Percentiles rank a stretch among this genome's conserved stretches.
These are phyloP conservation scores for Phytophthora constricta DNA, from an alignment of 352 stramenopile species.

Conservation along the genomic window DNA sequence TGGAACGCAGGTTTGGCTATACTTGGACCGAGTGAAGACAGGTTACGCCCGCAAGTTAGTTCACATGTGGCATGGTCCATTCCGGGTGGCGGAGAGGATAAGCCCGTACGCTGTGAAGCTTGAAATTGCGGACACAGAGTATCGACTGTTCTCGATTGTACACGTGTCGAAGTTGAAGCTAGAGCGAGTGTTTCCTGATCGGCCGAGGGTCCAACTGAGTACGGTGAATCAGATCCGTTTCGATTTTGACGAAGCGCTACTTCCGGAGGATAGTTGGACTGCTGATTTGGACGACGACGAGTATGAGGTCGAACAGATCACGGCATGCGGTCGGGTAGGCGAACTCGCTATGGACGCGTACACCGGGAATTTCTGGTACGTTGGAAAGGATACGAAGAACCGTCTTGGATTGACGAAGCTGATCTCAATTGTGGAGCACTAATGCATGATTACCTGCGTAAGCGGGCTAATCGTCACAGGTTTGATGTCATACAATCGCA, in stretches of 20 bases:
- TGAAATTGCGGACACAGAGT: not conserved
- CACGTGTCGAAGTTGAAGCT: conserved; percentile 30
- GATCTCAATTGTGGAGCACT: conserved; percentile 14
- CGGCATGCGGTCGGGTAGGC: not conserved
- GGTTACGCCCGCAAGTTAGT: conserved; percentile 24
- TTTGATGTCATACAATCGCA: not conserved
- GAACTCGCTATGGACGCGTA: not conserved
- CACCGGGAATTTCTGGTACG: not conserved
- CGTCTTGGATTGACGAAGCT: conserved; percentile 1
- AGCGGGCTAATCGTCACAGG: not conserved
- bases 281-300: not conserved
- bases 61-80: conserved; percentile 34
- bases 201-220: not conserved
- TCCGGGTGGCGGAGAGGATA: conserved; percentile 17
- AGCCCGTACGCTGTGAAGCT: conserved; percentile 13
- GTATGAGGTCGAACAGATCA: conserved; percentile 10
- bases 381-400: conserved; percentile 8
- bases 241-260: conserved; percentile 24
- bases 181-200: not conserved
- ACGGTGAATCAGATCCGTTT: not conserved
- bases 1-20: conserved; percentile 30
- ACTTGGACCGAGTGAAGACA: conserved; percentile 22
- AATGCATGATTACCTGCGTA: conserved; percentile 5
- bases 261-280: conserved; percentile 13
- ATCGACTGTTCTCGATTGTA: conserved; percentile 22